Evolutionary conservation across 768 basidiomycete species (phyloP).

Genomic region (Collybiopsis luxurians): DNA sequence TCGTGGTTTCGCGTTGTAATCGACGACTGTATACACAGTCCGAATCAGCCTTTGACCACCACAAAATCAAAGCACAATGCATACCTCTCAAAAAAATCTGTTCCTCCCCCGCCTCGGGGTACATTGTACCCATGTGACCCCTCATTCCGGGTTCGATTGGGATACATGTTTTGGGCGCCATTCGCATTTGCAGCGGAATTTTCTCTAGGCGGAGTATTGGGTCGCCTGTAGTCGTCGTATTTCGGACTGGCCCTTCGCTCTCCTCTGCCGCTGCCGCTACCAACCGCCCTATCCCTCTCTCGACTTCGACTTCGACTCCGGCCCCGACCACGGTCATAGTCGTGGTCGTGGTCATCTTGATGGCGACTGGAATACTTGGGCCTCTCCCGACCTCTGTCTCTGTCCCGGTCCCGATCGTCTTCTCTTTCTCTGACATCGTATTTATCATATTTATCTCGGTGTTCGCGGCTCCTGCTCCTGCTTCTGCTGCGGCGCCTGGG

Average conservation of each 20-base stretch:
- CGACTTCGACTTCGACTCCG: conserved; percentile 20
- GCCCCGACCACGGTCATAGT: conserved; percentile 19
- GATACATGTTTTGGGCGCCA: conserved; percentile 58
- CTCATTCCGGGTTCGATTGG: conserved; percentile 30
- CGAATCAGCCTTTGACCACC: neutral
- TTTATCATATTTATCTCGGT: conserved; percentile 15
- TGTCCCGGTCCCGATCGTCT: conserved; percentile 18
- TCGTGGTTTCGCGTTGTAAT: conserved; percentile 56
- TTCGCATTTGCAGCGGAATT: conserved; percentile 43
- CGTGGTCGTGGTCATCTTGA: neutral
- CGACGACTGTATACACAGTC: conserved; percentile 53
- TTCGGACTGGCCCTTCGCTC: conserved; percentile 50
- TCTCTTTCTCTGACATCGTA: conserved; percentile 24
- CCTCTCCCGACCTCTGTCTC: conserved; percentile 15
- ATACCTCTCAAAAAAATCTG: conserved; percentile 71
- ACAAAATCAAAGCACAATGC: too few species aligned
- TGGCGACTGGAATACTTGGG: conserved; percentile 19
- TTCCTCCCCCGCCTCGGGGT: conserved; percentile 34
- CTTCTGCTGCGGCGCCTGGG: conserved; percentile 27
- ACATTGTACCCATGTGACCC: conserved; percentile 27
- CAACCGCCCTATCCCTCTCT: too few species aligned
- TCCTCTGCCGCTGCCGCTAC: too few species aligned
- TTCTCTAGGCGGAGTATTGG: conserved; percentile 30
- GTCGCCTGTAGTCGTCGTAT: conserved; percentile 57
- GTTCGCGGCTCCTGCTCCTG: conserved; percentile 14